Percentiles rank a stretch among this genome's conserved stretches.
These are phyloP conservation scores for Auxenochlorella pyrenoidosa DNA, from an alignment of 139 green algal genomes.

Conservation along the genomic window DNA sequence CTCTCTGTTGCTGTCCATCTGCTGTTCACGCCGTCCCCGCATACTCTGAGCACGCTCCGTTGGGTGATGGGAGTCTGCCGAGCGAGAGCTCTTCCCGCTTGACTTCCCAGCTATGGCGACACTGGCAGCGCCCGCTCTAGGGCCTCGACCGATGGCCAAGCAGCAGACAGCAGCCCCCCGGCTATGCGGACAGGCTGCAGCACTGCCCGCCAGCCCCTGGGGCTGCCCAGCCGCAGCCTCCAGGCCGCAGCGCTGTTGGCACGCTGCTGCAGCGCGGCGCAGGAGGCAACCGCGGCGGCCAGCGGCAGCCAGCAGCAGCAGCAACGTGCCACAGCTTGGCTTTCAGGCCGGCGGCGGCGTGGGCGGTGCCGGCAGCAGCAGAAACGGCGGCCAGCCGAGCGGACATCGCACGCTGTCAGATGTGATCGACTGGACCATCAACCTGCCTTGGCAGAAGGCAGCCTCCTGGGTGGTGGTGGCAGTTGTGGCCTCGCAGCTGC, in stretches of 20 bases:
- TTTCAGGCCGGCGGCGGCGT: background rate
- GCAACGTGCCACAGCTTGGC: background rate
- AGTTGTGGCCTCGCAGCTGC: slow-evolving; percentile 70
- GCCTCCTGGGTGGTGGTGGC: slow-evolving; percentile 72
- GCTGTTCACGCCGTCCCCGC: background rate
- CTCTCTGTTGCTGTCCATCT: background rate
- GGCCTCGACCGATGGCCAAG: background rate
- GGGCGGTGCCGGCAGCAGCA: slow-evolving; percentile 6
- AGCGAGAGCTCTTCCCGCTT: background rate
- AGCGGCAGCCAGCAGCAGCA: slow-evolving; percentile 5
- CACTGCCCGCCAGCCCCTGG: background rate
- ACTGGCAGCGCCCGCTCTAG: background rate
- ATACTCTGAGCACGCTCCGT: background rate
- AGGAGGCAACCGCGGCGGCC: background rate
- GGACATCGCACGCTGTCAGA: slow-evolving; percentile 41
- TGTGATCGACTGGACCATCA: slow-evolving; percentile 61
- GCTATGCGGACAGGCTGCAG: background rate
- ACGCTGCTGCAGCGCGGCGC: background rate
- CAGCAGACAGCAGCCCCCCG: background rate
- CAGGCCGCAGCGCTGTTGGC: background rate
- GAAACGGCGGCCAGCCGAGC: background rate
- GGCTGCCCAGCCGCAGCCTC: background rate
- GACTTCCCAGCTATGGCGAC: slow-evolving; percentile 2
- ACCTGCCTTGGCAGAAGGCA: slow-evolving; percentile 76
- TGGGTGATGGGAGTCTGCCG: background rate